A percentile compares a stretch with the other conserved stretches of the same genome.
These are phyloP conservation scores for Penicillium cataractarum DNA, from an alignment of 495 filamentous ascomycete species.

Conservation along the genomic window DNA sequence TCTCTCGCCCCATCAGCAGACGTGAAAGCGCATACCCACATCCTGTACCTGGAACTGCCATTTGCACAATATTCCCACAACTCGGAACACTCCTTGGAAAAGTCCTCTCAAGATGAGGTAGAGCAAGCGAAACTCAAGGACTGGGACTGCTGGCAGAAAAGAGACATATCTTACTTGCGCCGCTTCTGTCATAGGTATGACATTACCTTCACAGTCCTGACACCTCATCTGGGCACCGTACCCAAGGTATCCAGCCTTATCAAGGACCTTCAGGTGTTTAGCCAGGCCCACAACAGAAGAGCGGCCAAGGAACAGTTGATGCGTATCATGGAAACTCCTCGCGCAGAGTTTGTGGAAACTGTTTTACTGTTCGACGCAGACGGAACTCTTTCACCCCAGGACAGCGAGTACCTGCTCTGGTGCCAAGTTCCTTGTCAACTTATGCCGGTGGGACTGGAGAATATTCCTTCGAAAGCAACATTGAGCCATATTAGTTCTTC, in stretches of 20 bases:
- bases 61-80: conserved; percentile 4
- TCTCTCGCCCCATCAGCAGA: conserved; percentile 32
- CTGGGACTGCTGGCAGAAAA: conserved; percentile 58
- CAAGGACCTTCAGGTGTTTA: neutral
- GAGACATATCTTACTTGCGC: conserved; percentile 49
- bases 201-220: neutral
- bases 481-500: neutral
- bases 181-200: conserved; percentile 32
- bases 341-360: neutral
- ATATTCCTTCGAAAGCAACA: neutral
- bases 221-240: neutral
- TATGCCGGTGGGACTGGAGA: neutral
- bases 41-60: conserved; percentile 60
- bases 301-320: conserved; percentile 7
- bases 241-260: neutral
- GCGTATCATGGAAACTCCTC: neutral
- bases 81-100: too few relatives aligned
- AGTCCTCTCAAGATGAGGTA: neutral
- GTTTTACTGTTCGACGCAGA: neutral
- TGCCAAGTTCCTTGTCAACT: neutral
- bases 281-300: neutral
- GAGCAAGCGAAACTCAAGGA: conserved; percentile 11
- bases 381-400: neutral
- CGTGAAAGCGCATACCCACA: conserved; percentile 57
- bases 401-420: neutral